phyloP scores from a whole-genome alignment of 2,329 filamentous ascomycete genomes.

The Diaporthe velutina region DNA sequence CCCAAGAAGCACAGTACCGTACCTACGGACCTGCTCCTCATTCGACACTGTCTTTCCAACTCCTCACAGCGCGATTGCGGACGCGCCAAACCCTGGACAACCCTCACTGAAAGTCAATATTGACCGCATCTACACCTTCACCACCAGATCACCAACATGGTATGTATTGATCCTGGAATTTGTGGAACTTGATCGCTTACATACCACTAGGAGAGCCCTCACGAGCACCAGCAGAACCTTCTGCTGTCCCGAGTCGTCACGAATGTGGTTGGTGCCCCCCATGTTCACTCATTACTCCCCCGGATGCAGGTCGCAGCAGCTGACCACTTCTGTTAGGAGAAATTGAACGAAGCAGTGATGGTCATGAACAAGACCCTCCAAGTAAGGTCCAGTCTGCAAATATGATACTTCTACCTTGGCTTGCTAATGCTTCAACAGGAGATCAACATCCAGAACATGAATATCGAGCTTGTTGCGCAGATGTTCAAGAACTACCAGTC shows the following conservation, averaged over 20 bases:
- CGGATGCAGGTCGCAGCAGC: neutral
- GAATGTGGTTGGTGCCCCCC: conserved; percentile 81
- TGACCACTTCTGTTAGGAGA: conserved; percentile 74
- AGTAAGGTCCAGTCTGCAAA: conserved; percentile 58
- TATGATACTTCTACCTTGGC: fast-evolving
- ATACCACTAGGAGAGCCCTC: conserved; percentile 82
- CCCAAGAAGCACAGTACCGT: neutral
- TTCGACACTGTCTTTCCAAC: conserved; percentile 26
- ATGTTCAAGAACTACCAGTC: conserved; percentile 99
- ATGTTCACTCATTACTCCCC: neutral
- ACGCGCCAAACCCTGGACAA: conserved; percentile 35
- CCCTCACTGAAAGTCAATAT: conserved; percentile 31
- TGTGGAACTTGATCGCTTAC: too few species aligned
- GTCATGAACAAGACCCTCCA: conserved; percentile 94
- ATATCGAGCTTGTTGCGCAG: conserved; percentile 95
- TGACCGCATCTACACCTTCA: conserved; percentile 1
- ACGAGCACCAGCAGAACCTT: conserved; percentile 96
- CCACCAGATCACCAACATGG: conserved; percentile 28
- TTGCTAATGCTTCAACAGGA: conserved; percentile 68
- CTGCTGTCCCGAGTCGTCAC: conserved; percentile 95
- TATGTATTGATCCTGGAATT: too few species aligned
- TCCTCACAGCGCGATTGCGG: conserved; percentile 18
- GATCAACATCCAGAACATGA: conserved; percentile 99
- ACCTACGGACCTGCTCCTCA: neutral
- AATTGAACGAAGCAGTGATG: conserved; percentile 94